A percentile compares a stretch with the other conserved stretches of the same genome.
Conservation (phyloP, 352 stramenopile genomes). For the Saprolegnia diclina region DNA sequence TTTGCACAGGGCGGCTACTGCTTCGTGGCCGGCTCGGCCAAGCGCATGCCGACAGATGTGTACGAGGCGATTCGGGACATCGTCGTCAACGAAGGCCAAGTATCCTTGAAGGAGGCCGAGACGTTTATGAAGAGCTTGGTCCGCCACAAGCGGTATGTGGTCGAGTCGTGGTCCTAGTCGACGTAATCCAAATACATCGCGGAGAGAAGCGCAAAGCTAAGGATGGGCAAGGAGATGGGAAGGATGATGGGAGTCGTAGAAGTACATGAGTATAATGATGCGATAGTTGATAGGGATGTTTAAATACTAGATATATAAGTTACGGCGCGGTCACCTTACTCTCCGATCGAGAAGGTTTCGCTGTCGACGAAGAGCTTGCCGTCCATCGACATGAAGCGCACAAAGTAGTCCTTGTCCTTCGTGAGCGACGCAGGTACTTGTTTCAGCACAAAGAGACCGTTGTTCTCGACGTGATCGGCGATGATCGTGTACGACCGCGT, state of each 20-base stretch:
- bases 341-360: constrained; percentile 21
- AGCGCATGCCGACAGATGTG: constrained; percentile 89
- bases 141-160: constrained; percentile 73
- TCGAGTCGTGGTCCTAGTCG: constrained; percentile 74
- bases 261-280: not conserved
- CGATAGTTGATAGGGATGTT: not conserved
- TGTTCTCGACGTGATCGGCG: constrained; percentile 27
- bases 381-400: constrained; percentile 28
- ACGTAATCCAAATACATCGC: not conserved
- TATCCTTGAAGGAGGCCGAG: constrained; percentile 60
- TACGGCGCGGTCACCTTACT: not conserved
- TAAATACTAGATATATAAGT: constrained; percentile 17
- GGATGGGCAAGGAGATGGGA: not conserved
- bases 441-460: constrained; percentile 24
- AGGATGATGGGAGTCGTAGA: too few relatives aligned
- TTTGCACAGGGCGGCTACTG: constrained; percentile 54
- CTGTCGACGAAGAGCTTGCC: constrained; percentile 27
- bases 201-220: not conserved
- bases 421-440: constrained; percentile 7
- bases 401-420: constrained; percentile 14
- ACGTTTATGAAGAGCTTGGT: constrained; percentile 66
- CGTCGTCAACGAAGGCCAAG: constrained; percentile 61
- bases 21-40: constrained; percentile 86
- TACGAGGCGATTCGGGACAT: constrained; percentile 85
- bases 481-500: constrained; percentile 17